Base-by-base conservation (phyloP, 305 asterid species). In the Coffea humblotiana region DNA sequence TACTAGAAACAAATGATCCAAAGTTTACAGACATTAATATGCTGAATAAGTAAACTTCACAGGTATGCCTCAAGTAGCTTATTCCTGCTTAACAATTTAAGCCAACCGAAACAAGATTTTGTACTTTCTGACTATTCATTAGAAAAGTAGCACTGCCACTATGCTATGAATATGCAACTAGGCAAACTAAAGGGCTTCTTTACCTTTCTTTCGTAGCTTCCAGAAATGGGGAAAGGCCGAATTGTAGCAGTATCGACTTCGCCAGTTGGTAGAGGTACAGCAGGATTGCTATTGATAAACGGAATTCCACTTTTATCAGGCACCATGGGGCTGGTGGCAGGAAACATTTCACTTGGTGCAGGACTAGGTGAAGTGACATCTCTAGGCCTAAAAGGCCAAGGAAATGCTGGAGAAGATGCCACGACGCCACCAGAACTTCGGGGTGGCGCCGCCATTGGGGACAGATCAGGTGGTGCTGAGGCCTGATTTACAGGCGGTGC, bases 191-290 rank as follows among this genome's bases (percentile, higher is more conserved):
- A 58, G 8, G 25, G 64, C 27, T 21, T 58, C 1, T 18, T 2
- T 75, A 80, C 83, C 83, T 88, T 89, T 72, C 75, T 72, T 49
- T 80, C 68, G 60, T 69, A 85, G 76, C 74, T 73, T 19, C 72
- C 84, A 54, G 97, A 89, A 2, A 89, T 83, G 19, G 92, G 89
- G 72, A 82, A 56, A 72, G 97, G 95, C 5, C 93, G 89, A 80
- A 90, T 89, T 9, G 97, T 94, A 70, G 95, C 90, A 35, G 97
- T 88, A 12, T 94, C 98, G 63, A 90, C 94, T 85, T 92, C 98
- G 25, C 97, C 97, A 13, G 98, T 92, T 3, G 98, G 98, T 40
- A 94, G 89, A 27, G 98, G 98, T 82, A 92, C 98, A 29, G 97
- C 97, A 21, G 98, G 98, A 75, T 90, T 94, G 82, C 98, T 94